Evolutionary conservation across 208 protist genomes (phyloP), one percentile per base, ranked within the genome.

Genomic region (Strigomonas culicis): DNA sequence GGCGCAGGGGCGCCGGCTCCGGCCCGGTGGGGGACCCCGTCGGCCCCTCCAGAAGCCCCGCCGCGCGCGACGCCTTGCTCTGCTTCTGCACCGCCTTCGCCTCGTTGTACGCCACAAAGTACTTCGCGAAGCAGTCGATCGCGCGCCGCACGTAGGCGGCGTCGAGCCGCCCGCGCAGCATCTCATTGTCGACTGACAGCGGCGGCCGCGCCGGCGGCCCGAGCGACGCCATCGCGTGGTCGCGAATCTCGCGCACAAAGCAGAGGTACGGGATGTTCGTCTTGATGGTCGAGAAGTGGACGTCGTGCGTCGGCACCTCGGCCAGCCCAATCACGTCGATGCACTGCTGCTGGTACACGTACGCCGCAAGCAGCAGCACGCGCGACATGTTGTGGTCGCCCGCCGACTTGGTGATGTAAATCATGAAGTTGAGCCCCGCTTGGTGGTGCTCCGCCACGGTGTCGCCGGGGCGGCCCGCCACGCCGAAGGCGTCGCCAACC

Each of bases 211-310:
- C 68, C 47, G 75, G 70, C 13, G 51, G 58, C 32, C 63, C 55
- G 30, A 80, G 41, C 34, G 79, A 24, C 11, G 0, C 44, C 53
- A 22, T 69, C 46, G 44, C 72, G 47, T 78, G 70, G 13, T 79
- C 77, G 2, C 84, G 74, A 66, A 91, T 65, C 59, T 91, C 84
- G 0, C 84, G 84, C 70, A 91, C 56, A 46, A 88, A 87, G 65
- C 84, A 91, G 50, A 91, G 59, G 56, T 88, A 84, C 1, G 84
- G 84, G 47, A 91, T 86, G 68, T 91, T 85, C 30, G 84, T 88
- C 72, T 84, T 85, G 46, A 80, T 68, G 55, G 58, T 69, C 22
- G 72, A 64, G 27, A 83, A 77, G 22, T 62, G 27, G 0, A 63
- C 41, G 13, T 58, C 52, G 55, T 83, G 58, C 7, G 69, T 39